These are phyloP conservation scores for Mucor plumbeus DNA, from an alignment of 371 early-diverging fungal species.

Conservation along the genomic window DNA sequence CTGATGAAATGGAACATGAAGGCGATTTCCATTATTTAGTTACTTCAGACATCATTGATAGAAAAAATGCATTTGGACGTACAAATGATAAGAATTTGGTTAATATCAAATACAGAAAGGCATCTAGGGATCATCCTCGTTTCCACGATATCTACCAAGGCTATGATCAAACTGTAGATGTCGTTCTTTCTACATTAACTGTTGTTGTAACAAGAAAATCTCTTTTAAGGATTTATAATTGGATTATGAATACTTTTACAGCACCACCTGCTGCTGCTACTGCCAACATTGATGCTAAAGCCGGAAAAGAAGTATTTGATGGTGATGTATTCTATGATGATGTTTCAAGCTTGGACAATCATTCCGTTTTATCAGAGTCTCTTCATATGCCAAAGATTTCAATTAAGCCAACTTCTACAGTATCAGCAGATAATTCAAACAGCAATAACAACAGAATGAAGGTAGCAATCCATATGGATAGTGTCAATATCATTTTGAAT, in stretches of 20 bases:
- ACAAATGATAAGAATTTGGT: constrained; percentile 51
- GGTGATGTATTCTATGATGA: constrained; percentile 20
- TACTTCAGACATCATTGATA: constrained; percentile 56
- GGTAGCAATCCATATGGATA: constrained; percentile 67
- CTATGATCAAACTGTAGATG: constrained; percentile 72
- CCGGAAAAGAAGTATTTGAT: background rate
- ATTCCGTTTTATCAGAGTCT: background rate
- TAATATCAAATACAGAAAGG: constrained; percentile 63
- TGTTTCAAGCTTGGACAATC: background rate
- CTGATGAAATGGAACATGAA: constrained; percentile 59
- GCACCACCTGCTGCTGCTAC: constrained; percentile 25
- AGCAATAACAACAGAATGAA: constrained; percentile 48
- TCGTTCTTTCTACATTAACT: constrained; percentile 72
- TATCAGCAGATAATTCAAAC: background rate
- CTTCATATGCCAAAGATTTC: background rate
- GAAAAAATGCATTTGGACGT: background rate
- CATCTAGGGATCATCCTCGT: constrained; percentile 63
- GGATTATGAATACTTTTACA: constrained; percentile 76
- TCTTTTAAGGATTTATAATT: constrained; percentile 76
- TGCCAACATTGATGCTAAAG: background rate
- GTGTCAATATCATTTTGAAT: constrained; percentile 69
- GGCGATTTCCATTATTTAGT: constrained; percentile 68
- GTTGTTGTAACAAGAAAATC: constrained; percentile 75
- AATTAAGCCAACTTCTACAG: background rate
- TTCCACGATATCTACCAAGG: constrained; percentile 61